These are phyloP conservation scores for Rhexocercosporidium sp. DNA, from an alignment of 2,329 filamentous ascomycete genomes.

Conservation along the genomic window DNA sequence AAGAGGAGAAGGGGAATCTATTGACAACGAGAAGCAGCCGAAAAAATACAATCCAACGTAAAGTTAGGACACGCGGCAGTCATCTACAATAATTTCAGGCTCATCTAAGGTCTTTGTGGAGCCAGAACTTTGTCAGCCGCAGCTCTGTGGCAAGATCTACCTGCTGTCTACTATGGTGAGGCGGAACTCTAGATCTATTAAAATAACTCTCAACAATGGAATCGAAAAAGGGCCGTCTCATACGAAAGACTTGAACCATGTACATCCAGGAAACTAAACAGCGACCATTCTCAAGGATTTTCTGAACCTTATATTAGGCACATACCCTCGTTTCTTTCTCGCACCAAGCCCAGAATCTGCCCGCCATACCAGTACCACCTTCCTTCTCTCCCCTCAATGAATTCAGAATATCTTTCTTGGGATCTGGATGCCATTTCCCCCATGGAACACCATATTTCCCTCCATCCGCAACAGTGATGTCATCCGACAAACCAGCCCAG, in stretches of 20 bases:
- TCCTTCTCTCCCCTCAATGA: slow-evolving; percentile 20
- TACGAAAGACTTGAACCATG: no score
- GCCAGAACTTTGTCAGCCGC: no score
- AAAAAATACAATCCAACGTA: neutral
- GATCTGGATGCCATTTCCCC: slow-evolving; percentile 18
- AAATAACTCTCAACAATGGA: no score
- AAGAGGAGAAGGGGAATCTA: neutral
- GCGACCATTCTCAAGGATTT: no score
- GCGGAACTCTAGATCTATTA: no score
- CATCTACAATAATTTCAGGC: no score
- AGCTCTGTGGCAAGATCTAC: no score
- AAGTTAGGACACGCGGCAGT: neutral
- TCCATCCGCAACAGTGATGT: slow-evolving; percentile 6
- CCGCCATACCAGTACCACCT: slow-evolving; percentile 13
- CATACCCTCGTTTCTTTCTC: slow-evolving; percentile 12
- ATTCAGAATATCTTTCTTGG: slow-evolving; percentile 11
- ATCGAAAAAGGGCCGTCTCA: no score
- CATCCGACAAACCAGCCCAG: slow-evolving; percentile 14
- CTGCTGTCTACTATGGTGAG: no score
- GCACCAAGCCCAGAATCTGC: slow-evolving; percentile 17
- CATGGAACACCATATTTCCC: slow-evolving; percentile 19
- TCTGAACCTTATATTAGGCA: no score
- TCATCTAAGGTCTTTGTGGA: no score
- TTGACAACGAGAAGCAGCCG: neutral
- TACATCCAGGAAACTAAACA: no score